Conservation (phyloP, 2,329 filamentous ascomycete species). For the Calonectria hongkongensis region DNA sequence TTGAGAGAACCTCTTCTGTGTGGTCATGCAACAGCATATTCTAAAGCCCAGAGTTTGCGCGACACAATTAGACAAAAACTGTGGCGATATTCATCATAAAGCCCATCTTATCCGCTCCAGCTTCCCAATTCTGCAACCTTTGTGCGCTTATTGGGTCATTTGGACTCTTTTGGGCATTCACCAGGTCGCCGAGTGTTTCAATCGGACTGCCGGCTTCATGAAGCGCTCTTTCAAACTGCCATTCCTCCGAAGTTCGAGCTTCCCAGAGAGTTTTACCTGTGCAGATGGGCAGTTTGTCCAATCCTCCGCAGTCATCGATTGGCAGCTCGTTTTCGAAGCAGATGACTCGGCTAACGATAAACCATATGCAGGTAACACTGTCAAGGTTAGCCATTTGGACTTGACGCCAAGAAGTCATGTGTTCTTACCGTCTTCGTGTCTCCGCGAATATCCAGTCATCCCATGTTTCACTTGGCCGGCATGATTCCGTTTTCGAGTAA, state of each 20-base stretch:
- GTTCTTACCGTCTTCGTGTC: conserved; percentile 52
- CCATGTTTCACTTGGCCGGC: conserved; percentile 50
- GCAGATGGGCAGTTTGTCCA: conserved; percentile 42
- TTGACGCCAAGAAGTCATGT: too few species aligned
- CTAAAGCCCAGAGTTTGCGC: background rate
- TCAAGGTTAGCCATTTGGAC: background rate
- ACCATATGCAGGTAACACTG: conserved; percentile 52
- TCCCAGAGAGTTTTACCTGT: conserved; percentile 53
- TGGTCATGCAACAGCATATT: too few species aligned
- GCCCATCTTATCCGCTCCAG: conserved; percentile 52
- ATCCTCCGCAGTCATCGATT: conserved; percentile 23
- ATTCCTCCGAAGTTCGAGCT: conserved; percentile 51
- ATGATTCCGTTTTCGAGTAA: conserved; percentile 44
- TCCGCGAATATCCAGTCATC: conserved; percentile 58
- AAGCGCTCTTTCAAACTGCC: conserved; percentile 50
- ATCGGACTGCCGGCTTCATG: conserved; percentile 42
- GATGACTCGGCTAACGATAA: conserved; percentile 50
- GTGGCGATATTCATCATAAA: conserved; percentile 50
- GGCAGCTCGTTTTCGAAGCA: conserved; percentile 40
- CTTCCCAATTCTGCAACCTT: conserved; percentile 52
- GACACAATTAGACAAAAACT: conserved; percentile 45
- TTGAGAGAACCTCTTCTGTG: background rate
- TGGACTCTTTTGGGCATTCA: conserved; percentile 16
- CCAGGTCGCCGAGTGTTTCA: conserved; percentile 47
- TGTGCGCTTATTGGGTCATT: conserved; percentile 28